Percentiles rank a stretch among this genome's conserved stretches.
Evolutionary conservation across 192 early-diverging fungal genomes (phyloP).

Genomic region (Piromyces finnis): DNA sequence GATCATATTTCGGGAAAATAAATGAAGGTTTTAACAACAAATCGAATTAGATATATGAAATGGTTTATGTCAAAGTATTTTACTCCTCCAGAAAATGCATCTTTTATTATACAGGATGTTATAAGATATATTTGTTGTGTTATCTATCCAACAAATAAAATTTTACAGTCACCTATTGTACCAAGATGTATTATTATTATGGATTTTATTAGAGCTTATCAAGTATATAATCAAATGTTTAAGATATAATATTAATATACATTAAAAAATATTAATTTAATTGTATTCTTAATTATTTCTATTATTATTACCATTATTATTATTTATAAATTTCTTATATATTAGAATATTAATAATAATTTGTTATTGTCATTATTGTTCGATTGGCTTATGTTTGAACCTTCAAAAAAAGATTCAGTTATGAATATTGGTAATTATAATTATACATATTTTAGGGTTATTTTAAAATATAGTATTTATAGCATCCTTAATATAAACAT

Average conservation of each 20-base stretch:
- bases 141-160: neutral
- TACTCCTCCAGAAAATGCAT: neutral
- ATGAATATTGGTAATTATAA: neutral
- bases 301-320: neutral
- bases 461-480: too few relatives aligned
- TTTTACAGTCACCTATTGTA: neutral
- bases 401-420: neutral
- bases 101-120: neutral
- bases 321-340: neutral
- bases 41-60: neutral
- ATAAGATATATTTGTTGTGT: neutral
- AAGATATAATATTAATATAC: too few relatives aligned
- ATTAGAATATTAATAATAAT: neutral
- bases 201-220: neutral
- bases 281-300: too few relatives aligned
- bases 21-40: neutral
- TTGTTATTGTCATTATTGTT: neutral
- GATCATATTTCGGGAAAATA: too few relatives aligned
- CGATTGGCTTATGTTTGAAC: neutral
- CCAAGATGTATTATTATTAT: neutral
- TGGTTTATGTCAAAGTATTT: neutral
- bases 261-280: too few relatives aligned
- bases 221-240: neutral
- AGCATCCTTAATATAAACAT: too few relatives aligned
- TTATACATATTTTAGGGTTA: too few relatives aligned